A percentile compares a stretch with the other conserved stretches of the same genome.
phyloP scores from a whole-genome alignment of 2,329 filamentous ascomycete species.

The Zasmidium cellare region DNA sequence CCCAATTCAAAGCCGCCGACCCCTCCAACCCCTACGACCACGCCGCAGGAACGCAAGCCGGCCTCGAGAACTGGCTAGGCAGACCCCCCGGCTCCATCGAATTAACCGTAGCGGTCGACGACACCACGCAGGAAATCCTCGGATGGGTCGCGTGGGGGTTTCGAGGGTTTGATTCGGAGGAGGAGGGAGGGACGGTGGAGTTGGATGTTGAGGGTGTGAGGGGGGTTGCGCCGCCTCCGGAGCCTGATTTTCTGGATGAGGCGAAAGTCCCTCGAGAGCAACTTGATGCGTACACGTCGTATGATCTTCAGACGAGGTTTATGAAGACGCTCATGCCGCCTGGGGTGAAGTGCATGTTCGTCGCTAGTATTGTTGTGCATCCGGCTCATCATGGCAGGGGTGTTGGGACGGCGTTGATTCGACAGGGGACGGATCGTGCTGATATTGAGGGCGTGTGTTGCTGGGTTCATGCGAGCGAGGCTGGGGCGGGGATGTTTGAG shows the following conservation, averaged over 20 bases:
- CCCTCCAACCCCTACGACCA: slow-evolving; percentile 1
- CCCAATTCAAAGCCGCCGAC: slow-evolving; percentile 4
- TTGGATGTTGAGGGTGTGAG: background rate
- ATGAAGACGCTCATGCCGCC: slow-evolving; percentile 5
- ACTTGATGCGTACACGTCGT: background rate
- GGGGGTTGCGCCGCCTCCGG: background rate
- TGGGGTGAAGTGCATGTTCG: slow-evolving; percentile 3
- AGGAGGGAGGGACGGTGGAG: background rate
- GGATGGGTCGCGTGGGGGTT: slow-evolving; percentile 5
- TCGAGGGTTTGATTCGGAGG: background rate
- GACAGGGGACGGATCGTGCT: background rate
- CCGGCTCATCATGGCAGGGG: slow-evolving; percentile 2
- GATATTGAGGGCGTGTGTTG: background rate
- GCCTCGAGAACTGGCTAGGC: background rate
- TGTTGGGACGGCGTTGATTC: slow-evolving; percentile 1
- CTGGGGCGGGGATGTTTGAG: background rate
- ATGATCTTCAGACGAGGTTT: background rate
- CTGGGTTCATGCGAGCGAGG: slow-evolving; percentile 5
- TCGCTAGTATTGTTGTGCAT: slow-evolving; percentile 3
- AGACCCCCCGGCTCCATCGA: background rate
- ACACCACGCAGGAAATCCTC: background rate
- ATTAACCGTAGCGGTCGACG: background rate
- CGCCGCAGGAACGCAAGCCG: background rate
- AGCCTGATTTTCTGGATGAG: background rate
- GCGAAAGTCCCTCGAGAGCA: background rate